phyloP scores from a whole-genome alignment of 768 basidiomycete species.

The Serendipita vermifera region DNA sequence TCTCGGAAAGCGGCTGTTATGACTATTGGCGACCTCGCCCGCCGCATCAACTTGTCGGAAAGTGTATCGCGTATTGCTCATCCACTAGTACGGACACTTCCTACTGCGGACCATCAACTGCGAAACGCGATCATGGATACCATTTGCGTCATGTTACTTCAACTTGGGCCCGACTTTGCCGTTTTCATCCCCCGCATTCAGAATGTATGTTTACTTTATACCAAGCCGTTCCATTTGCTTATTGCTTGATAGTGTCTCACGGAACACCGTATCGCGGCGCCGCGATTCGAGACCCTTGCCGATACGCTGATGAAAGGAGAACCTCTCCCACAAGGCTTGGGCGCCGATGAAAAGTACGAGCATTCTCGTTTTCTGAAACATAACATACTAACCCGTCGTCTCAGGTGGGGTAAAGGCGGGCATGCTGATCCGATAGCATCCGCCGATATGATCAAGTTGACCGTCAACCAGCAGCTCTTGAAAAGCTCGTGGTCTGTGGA shows the following conservation, averaged over 20 bases:
- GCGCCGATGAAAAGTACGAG: conserved; percentile 1
- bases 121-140: conserved; percentile 31
- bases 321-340: conserved; percentile 27
- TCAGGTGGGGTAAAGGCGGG: neutral
- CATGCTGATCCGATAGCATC: neutral
- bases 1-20: conserved; percentile 30
- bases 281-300: conserved; percentile 30
- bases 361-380: neutral
- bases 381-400: neutral
- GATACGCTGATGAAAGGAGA: conserved; percentile 32
- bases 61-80: conserved; percentile 37
- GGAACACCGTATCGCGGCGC: conserved; percentile 26
- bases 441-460: conserved; percentile 27
- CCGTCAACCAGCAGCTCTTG: conserved; percentile 35
- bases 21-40: conserved; percentile 31
- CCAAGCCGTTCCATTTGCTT: neutral
- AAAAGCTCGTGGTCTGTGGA: conserved; percentile 34
- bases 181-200: conserved; percentile 38
- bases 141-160: conserved; percentile 31
- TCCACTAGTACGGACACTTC: conserved; percentile 30
- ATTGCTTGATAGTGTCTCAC: conserved; percentile 22
- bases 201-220: conserved; percentile 24
- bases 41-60: conserved; percentile 35
- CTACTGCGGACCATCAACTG: conserved; percentile 23
- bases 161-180: conserved; percentile 36